A percentile compares a stretch with the other conserved stretches of the same genome.
Conservation (phyloP, 768 basidiomycete species). For the Pleurotus djamor region DNA sequence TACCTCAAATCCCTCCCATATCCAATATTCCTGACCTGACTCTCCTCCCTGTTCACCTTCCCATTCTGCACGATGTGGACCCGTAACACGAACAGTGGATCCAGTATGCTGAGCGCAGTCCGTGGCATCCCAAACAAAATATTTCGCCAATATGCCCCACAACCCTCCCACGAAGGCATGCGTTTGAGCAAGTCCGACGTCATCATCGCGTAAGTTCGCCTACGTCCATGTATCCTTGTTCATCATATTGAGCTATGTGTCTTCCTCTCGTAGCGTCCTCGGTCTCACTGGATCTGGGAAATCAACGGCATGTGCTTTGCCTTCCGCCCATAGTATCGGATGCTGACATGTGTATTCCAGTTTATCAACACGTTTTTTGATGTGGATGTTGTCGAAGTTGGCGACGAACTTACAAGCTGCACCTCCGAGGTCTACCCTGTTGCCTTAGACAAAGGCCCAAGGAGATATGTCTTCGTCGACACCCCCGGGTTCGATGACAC, state of each 20-base stretch:
- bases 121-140: too few species aligned
- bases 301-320: background rate
- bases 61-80: too few species aligned
- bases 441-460: constrained; percentile 10
- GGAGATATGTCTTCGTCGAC: constrained; percentile 21
- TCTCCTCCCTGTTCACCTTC: too few species aligned
- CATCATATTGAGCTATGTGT: background rate
- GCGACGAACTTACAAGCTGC: constrained; percentile 27
- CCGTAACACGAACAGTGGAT: too few species aligned
- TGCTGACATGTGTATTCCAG: constrained; percentile 8
- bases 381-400: constrained; percentile 9
- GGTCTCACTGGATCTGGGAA: background rate
- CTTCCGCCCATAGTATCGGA: background rate
- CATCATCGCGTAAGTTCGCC: background rate
- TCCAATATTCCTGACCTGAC: too few species aligned
- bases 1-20: too few species aligned
- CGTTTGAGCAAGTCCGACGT: background rate
- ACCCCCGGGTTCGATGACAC: constrained; percentile 26
- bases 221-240: background rate
- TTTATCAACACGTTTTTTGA: constrained; percentile 21
- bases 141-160: too few species aligned
- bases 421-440: constrained; percentile 26
- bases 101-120: too few species aligned
- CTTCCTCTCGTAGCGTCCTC: background rate
- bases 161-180: too few species aligned